Base-by-base conservation (phyloP, 345 rosid genomes). In the Eucalyptus sp. region DNA sequence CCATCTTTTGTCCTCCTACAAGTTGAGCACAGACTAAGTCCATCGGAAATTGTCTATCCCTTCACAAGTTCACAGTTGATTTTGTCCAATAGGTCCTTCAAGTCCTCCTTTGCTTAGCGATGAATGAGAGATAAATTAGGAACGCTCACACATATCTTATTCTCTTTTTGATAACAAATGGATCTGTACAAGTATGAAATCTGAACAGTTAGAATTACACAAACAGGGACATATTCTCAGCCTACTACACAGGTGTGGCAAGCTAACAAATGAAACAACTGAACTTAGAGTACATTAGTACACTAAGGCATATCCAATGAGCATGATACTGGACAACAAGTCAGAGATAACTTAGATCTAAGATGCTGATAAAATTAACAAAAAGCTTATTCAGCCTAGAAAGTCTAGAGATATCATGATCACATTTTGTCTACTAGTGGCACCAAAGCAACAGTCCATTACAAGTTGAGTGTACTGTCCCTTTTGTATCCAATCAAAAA, bases 81-180 rank as follows among this genome's bases (percentile, higher is more conserved):
- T 89, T 92, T 95, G 86, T 93, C 94, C 87, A 94, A 88, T 90
- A 95, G 98, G 25, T 94, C 97, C 92, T 92, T 94, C 91, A 96
- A 90, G 33, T 95, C 95, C 91, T 92, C 79, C 43, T 66, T 66
- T 31, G 79, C 16, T 66, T 66, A 66, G 33, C 13, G 71, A 29
- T 64, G 37, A 64, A 64, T 13, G 71, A 64, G 71, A 64, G 41
- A 66, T 7, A 2, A n/a, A 66, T 15, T 15, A 66, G 18, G 31
- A n/a, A 66, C 4, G 41, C 79, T 66, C 8, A 15, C 18, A 3
- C 43, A 7, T 31, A 66, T 4, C 18, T 31, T 31, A 15, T 66
- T 31, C 79, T 16, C 79, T 31, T 16, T 66, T 7, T 8, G 2
- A 31, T 66, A 31, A 2, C 11, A 66, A 31, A 66, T 9, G 41